These are phyloP conservation scores for Dalechampia spathulata DNA, from an alignment of 441 rosid species.

Conservation along the genomic window DNA sequence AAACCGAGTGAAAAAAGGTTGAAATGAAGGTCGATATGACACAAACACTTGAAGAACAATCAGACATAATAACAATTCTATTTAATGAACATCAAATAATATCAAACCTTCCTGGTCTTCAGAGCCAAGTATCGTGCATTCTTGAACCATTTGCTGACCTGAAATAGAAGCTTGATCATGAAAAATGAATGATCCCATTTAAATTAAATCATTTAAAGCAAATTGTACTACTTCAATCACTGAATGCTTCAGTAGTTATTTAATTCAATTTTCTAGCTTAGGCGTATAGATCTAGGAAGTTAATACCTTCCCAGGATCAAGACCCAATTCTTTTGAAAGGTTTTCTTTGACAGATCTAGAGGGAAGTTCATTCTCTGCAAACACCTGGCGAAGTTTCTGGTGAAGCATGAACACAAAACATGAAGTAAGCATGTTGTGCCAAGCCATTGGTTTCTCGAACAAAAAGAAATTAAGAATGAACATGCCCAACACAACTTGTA, in stretches of 20 bases:
- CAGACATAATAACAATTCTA: neutral
- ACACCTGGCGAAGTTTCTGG: slow-evolving; percentile 90
- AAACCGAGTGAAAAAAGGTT: neutral
- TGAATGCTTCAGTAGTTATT: neutral
- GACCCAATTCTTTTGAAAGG: slow-evolving; percentile 78
- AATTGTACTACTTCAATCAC: neutral
- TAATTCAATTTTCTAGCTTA: neutral
- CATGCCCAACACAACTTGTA: slow-evolving; percentile 3
- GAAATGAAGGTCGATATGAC: neutral
- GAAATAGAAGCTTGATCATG: slow-evolving; percentile 25
- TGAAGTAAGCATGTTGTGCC: slow-evolving; percentile 6
- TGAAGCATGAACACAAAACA: slow-evolving; percentile 22
- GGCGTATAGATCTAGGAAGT: slow-evolving; percentile 1
- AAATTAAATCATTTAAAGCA: neutral
- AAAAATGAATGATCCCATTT: slow-evolving; percentile 3
- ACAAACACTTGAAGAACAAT: neutral
- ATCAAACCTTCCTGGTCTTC: slow-evolving; percentile 70
- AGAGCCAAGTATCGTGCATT: slow-evolving; percentile 88
- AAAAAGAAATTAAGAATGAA: slow-evolving; percentile 1
- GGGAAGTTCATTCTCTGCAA: slow-evolving; percentile 93
- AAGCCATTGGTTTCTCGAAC: neutral
- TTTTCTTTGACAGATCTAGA: slow-evolving; percentile 63
- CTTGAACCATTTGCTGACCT: slow-evolving; percentile 99
- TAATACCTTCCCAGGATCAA: slow-evolving; percentile 76
- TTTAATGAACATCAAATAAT: neutral